Conservation (phyloP, 2,329 filamentous ascomycete species). For the Neocucurbitaria cava region DNA sequence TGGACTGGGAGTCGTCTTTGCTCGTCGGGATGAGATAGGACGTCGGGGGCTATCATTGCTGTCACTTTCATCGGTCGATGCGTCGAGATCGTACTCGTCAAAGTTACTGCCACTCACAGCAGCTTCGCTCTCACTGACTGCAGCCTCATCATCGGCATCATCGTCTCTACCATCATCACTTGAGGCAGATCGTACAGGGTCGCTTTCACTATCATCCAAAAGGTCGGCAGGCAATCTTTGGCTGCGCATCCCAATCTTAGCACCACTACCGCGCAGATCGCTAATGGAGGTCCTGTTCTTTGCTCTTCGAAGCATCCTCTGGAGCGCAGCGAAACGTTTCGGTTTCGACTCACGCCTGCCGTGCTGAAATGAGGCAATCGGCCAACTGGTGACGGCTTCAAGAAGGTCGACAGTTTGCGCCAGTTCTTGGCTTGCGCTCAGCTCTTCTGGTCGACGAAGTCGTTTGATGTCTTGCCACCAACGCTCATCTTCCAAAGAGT, state of each 20-base stretch:
- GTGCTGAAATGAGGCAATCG: conserved; percentile 61
- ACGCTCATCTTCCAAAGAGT: conserved; percentile 71
- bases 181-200: conserved; percentile 29
- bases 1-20: conserved; percentile 29
- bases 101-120: conserved; percentile 41
- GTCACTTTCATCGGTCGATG: conserved; percentile 38
- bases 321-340: conserved; percentile 64
- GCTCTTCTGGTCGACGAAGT: conserved; percentile 45
- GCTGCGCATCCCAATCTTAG: conserved; percentile 50
- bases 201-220: conserved; percentile 48
- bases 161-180: conserved; percentile 15
- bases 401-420: conserved; percentile 55
- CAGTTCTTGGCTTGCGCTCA: conserved; percentile 53
- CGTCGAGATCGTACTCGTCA: conserved; percentile 45
- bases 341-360: conserved; percentile 51
- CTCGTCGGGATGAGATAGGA: conserved; percentile 20
- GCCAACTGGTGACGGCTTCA: conserved; percentile 56
- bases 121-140: conserved; percentile 38
- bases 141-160: conserved; percentile 37
- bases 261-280: conserved; percentile 59
- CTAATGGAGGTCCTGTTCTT: conserved; percentile 59
- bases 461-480: conserved; percentile 83
- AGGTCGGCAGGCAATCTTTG: conserved; percentile 72
- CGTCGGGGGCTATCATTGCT: conserved; percentile 11
- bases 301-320: conserved; percentile 67